These are phyloP conservation scores for Fusarium globosum DNA, from an alignment of 2,329 filamentous ascomycete species.

Conservation along the genomic window DNA sequence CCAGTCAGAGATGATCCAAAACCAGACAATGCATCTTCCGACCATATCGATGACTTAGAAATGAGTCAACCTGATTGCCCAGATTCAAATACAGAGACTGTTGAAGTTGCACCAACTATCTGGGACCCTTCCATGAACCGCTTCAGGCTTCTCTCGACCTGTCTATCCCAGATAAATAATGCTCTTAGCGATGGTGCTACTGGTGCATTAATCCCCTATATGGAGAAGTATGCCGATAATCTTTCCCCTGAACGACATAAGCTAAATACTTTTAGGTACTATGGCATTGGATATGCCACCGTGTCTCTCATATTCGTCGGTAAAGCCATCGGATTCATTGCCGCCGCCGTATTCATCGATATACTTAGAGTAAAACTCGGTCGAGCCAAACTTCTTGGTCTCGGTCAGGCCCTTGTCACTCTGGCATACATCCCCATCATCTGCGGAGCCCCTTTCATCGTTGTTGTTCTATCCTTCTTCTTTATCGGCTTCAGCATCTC, in stretches of 20 bases:
- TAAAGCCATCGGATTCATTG: constrained; percentile 80
- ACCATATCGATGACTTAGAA: constrained; percentile 55
- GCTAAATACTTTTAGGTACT: constrained; percentile 59
- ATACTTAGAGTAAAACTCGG: constrained; percentile 71
- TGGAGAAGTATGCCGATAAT: constrained; percentile 65
- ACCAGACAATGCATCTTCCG: constrained; percentile 20
- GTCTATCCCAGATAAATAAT: constrained; percentile 73
- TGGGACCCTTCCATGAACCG: constrained; percentile 75
- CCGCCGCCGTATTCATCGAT: constrained; percentile 77
- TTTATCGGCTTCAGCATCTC: constrained; percentile 71
- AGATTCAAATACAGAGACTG: constrained; percentile 48
- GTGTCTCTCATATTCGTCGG: constrained; percentile 86
- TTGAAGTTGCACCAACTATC: constrained; percentile 65
- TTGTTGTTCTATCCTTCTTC: constrained; percentile 75
- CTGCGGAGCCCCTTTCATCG: constrained; percentile 75
- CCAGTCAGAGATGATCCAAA: constrained; percentile 8
- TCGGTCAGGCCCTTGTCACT: constrained; percentile 67
- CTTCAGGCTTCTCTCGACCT: constrained; percentile 73
- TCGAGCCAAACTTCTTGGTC: constrained; percentile 70
- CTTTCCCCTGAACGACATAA: not conserved
- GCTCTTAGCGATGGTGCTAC: constrained; percentile 81
- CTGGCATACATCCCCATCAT: constrained; percentile 74
- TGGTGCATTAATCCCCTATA: constrained; percentile 83
- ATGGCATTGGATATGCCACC: constrained; percentile 79
- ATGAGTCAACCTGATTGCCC: constrained; percentile 65